Percentiles rank a stretch among this genome's conserved stretches.
Conservation (phyloP, 306 rosid genomes). For the Vachellia pachyceras region DNA sequence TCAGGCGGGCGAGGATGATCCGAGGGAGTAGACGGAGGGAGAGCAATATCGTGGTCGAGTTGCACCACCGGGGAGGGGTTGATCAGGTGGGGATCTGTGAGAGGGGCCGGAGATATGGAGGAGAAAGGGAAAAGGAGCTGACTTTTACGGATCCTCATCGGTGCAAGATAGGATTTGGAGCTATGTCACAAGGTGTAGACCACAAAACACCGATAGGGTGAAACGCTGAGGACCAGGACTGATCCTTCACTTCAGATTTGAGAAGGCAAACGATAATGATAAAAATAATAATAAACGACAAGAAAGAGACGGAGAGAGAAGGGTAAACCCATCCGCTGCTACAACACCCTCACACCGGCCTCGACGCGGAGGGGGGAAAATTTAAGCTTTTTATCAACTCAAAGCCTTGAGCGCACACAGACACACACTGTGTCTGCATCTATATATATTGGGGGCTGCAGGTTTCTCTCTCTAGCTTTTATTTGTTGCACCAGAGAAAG, state of each 20-base stretch:
- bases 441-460: slow-evolving; percentile 17
- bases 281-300: too few species aligned
- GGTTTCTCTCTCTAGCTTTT: slow-evolving; percentile 55
- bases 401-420: neutral
- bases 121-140: slow-evolving; percentile 62
- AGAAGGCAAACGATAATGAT: slow-evolving; percentile 14
- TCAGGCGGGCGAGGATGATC: slow-evolving; percentile 40
- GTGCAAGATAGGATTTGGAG: slow-evolving; percentile 32
- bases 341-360: slow-evolving; percentile 3
- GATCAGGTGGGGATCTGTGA: slow-evolving; percentile 79
- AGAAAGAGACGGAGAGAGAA: neutral
- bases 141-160: slow-evolving; percentile 92
- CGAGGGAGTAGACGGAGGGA: neutral
- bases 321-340: slow-evolving; percentile 35
- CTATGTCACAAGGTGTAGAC: slow-evolving; percentile 18
- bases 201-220: neutral
- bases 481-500: slow-evolving; percentile 86
- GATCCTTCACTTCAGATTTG: slow-evolving; percentile 47
- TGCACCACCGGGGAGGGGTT: slow-evolving; percentile 76
- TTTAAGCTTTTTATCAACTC: slow-evolving; percentile 25
- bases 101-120: slow-evolving; percentile 56
- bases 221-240: slow-evolving; percentile 38
- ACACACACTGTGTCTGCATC: neutral
- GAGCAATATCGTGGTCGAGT: slow-evolving; percentile 39
- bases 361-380: slow-evolving; percentile 31